phyloP scores from a whole-genome alignment of 495 filamentous ascomycete species.

The Lindgomyces ingoldianus region DNA sequence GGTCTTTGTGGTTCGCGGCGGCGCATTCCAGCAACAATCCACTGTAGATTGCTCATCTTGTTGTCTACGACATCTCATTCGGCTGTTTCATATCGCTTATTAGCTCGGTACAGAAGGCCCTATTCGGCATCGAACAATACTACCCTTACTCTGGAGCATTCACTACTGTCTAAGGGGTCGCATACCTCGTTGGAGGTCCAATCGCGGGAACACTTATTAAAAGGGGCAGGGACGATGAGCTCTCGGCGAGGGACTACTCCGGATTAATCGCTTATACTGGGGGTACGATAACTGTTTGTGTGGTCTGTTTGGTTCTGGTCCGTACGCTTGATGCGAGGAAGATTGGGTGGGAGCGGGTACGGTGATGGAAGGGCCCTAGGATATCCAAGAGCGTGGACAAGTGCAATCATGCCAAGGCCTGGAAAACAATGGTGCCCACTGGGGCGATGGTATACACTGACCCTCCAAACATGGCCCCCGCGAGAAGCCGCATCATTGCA shows the following conservation, averaged over 20 bases:
- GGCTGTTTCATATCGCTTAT: conserved; percentile 2
- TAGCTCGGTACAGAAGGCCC: not conserved
- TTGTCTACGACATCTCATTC: not conserved
- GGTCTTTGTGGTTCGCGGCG: not conserved
- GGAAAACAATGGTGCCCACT: no score
- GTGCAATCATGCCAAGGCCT: no score
- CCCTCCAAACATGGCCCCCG: conserved; percentile 20
- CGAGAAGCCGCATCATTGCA: conserved; percentile 14
- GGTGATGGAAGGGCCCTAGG: not conserved
- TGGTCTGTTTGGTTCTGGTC: not conserved
- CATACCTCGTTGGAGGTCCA: conserved; percentile 12
- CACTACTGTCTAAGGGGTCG: conserved; percentile 6
- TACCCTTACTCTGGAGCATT: conserved; percentile 5
- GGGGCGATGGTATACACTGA: no score
- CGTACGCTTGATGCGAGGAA: conserved; percentile 7
- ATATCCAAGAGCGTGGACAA: no score
- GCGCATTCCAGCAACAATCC: not conserved
- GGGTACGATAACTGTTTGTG: not conserved
- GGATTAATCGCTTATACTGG: not conserved
- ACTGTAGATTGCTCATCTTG: conserved; percentile 7
- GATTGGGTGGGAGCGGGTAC: conserved; percentile 29
- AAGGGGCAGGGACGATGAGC: not conserved
- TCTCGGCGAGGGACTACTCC: not conserved
- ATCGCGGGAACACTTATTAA: conserved; percentile 10
- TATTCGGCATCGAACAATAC: conserved; percentile 20